Evolutionary conservation across 257 asterid genomes (phyloP), one percentile per base, ranked within the genome.

Genomic region (Nicotiana sylvestris): DNA sequence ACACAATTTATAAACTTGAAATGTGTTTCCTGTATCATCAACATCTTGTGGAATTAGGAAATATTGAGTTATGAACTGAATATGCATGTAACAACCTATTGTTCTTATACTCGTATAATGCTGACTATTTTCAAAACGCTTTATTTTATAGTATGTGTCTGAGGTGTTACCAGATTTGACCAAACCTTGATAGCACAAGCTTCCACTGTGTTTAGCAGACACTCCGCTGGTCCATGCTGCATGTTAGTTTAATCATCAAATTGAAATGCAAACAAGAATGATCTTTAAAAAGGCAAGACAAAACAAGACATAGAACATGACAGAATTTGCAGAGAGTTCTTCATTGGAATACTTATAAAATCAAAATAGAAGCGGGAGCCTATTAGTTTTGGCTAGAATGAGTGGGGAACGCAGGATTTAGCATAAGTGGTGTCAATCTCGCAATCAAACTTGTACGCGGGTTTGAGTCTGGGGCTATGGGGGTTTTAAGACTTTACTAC

Each of bases 201-300:
- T 83, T 96, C 98, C 49, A 84, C 84, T 85, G 89, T 90, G 85
- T 96, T 86, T 83, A 96, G 83, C 76, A 66, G 77, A 69, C 98
- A 96, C 87, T 96, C 99, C 78, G 94, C 97, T 37, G 84, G 86
- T 35, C 99, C 99, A 82, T 96, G 98, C 98, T 95, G 93, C 79
- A 25, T 46, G 21, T 12, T 25, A 39, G 46, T 72, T 46, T 90
- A 90, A 8, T 74, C 78, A 82, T 13, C 49, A 35, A 35, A 57
- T 61, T 39, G 32, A 61, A 29, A 8, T 21, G 66, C 25, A 58
- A 5, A 56, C 18, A 35, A 35, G 49, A 43, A 43, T 8, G 49
- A 43, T 43, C 11, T 43, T 43, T 43, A 35, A 8, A 66, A 1
- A 8, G 13, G 51, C 8, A 67, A 64, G 49, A 67, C 49, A 18